Conservation (phyloP, 305 asterid species). For the Solanum hybrid region DNA sequence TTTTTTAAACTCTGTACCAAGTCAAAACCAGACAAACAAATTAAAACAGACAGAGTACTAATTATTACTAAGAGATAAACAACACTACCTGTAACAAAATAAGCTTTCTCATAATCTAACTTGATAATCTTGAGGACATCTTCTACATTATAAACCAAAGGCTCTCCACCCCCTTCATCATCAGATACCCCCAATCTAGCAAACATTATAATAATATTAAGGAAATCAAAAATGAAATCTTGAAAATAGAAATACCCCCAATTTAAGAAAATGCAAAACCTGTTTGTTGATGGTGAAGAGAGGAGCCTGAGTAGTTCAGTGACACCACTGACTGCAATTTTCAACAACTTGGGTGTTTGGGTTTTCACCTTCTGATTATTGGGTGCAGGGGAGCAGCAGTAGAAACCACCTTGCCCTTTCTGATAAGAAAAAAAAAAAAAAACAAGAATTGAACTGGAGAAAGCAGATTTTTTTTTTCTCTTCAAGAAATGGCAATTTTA, state of each 20-base stretch:
- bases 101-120: slow-evolving; percentile 61
- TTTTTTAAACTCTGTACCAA: background rate
- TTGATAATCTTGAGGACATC: slow-evolving; percentile 51
- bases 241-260: background rate
- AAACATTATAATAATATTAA: background rate
- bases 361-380: slow-evolving; percentile 17
- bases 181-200: slow-evolving; percentile 28
- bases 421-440: background rate
- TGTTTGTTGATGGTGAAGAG: slow-evolving; percentile 19
- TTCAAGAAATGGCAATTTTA: background rate
- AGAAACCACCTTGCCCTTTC: slow-evolving; percentile 20
- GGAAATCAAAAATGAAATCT: background rate
- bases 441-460: background rate
- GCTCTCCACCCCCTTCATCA: slow-evolving; percentile 18
- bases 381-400: slow-evolving; percentile 38
- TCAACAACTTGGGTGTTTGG: slow-evolving; percentile 50
- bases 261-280: slow-evolving; percentile 12
- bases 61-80: background rate
- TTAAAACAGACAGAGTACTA: background rate
- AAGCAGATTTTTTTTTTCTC: background rate
- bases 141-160: slow-evolving; percentile 32
- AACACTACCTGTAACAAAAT: slow-evolving; percentile 65
- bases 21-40: background rate
- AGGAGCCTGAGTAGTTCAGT: slow-evolving; percentile 57
- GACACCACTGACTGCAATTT: slow-evolving; percentile 45